Base-by-base conservation (phyloP, 257 asterid species). In the Primulina eburnea region DNA sequence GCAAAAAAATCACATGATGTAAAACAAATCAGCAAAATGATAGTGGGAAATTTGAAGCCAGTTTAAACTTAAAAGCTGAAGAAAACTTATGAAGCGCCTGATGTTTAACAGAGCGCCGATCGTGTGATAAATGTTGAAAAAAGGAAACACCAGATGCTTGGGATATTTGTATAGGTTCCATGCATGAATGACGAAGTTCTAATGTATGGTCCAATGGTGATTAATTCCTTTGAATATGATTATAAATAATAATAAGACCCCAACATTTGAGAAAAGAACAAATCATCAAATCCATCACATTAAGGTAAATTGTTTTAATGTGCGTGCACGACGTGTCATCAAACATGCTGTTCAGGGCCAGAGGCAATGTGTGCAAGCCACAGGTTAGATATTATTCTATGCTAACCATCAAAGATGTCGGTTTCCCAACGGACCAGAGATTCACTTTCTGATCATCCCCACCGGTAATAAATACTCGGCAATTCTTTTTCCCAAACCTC, bases 381-480 rank as follows among this genome's bases (percentile, higher is more conserved):
- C 69, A 21, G 56, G 56, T 29, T 29, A 60, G 40, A 37, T 16
- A 65, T 16, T 71, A 69, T 29, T 61, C 52, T 58, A 32, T 56
- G 85, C 99, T 80, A 63, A 94, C 99, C 88, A 71, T 67, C 21
- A 86, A 73, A 61, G 96, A 82, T 28, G 95, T 86, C 47, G 99
- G 97, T 79, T 89, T 87, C 75, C 98, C 99, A 61, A 89, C 87
- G 8, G 93, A 86, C 99, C 99, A 94, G 65, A 94, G 95, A 78
- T 94, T 89, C 74, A 94, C 97, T 77, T 79, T 81, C 64, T 89
- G 93, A 91, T 94, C 99, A 88, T 94, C 99, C 75, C 97, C 99
- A 32, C 99, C 99, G 26, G 99, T 94, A 58, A 94, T 63, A 78
- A 91, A 94, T 73, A 81, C 80, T 70, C 93, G 85, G 72, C 87